phyloP scores from a whole-genome alignment of 176 grass and related monocot species.

The Oryza punctata region DNA sequence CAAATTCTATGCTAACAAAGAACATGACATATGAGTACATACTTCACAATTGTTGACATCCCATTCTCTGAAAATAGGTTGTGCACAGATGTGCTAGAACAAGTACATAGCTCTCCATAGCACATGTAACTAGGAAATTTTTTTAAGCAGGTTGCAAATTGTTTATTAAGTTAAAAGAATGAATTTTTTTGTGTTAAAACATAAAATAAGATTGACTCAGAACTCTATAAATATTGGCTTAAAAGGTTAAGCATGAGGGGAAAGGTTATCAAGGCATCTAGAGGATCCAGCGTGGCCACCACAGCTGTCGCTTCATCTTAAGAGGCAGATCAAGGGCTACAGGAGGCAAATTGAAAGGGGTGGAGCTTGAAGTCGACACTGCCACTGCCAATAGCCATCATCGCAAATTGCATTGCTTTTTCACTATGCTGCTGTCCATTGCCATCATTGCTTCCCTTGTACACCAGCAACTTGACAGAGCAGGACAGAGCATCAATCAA shows the following conservation, averaged over 20 bases:
- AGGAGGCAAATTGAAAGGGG: neutral
- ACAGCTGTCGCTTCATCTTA: neutral
- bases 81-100: neutral
- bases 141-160: neutral
- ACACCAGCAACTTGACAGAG: neutral
- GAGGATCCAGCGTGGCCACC: neutral
- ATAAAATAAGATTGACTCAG: neutral
- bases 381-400: neutral
- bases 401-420: neutral
- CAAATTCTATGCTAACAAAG: neutral
- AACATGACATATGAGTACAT: neutral
- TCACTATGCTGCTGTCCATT: neutral
- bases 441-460: neutral
- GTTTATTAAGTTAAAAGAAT: neutral
- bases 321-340: neutral
- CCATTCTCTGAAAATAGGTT: constrained; percentile 2
- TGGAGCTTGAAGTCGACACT: neutral
- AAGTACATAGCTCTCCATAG: neutral
- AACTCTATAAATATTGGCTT: neutral
- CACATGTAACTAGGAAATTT: neutral
- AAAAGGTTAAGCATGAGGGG: neutral
- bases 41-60: neutral
- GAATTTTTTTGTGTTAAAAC: neutral
- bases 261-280: neutral
- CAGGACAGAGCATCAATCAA: neutral